phyloP scores from a whole-genome alignment of 2,329 filamentous ascomycete genomes.

The Fusarium sp. region DNA sequence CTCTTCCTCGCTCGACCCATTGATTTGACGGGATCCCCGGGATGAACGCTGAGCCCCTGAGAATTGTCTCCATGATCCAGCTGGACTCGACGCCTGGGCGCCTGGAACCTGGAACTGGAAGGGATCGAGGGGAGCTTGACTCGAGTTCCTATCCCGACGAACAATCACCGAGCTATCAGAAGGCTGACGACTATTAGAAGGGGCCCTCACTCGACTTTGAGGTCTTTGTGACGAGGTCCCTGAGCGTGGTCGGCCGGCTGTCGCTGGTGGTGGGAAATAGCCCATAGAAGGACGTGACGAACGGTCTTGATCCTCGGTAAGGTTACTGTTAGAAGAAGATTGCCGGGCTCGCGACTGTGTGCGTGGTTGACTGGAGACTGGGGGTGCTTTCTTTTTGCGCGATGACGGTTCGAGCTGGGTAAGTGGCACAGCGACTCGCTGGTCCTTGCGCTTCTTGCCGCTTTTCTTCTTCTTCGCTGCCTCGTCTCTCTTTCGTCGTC shows the following conservation, averaged over 20 bases:
- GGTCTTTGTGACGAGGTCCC: conserved; percentile 53
- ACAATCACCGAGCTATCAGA: conserved; percentile 55
- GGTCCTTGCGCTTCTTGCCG: conserved; percentile 54
- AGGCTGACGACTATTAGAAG: conserved; percentile 51
- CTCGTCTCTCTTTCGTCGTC: conserved; percentile 67
- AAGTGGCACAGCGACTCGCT: conserved; percentile 63
- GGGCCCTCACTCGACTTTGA: conserved; percentile 46
- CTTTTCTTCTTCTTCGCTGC: conserved; percentile 47
- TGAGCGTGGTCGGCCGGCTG: conserved; percentile 54
- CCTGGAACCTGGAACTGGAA: conserved; percentile 64
- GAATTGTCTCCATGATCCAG: conserved; percentile 49
- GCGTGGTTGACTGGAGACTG: conserved; percentile 34
- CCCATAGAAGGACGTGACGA: conserved; percentile 59
- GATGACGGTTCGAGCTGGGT: conserved; percentile 59
- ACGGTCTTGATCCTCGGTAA: conserved; percentile 49
- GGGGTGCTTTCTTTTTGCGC: conserved; percentile 48
- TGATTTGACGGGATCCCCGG: conserved; percentile 42
- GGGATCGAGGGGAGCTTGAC: conserved; percentile 52
- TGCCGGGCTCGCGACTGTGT: conserved; percentile 52
- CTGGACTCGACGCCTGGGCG: conserved; percentile 50
- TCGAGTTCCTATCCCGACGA: conserved; percentile 47
- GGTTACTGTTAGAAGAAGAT: conserved; percentile 49
- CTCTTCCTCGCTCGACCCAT: conserved; percentile 49
- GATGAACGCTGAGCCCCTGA: conserved; percentile 47
- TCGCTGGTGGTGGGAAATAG: conserved; percentile 59